phyloP scores from a whole-genome alignment of 2,329 filamentous ascomycete species.

The Alternaria sp. region DNA sequence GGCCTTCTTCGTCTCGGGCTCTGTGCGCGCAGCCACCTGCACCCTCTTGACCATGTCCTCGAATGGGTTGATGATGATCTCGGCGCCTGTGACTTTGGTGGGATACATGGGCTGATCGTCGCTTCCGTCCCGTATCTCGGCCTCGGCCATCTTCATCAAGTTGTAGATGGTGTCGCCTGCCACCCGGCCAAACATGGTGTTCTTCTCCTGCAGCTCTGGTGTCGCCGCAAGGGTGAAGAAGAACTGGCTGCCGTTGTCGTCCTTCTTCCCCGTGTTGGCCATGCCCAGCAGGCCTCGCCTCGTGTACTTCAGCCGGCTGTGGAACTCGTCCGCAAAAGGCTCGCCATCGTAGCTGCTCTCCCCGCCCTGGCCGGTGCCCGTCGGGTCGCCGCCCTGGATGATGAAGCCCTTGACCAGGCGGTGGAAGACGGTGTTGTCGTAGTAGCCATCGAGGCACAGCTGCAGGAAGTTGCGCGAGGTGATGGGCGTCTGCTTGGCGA shows the following conservation, averaged over 20 bases:
- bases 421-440: conserved; percentile 92
- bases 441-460: conserved; percentile 93
- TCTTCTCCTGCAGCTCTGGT: conserved; percentile 85
- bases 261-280: conserved; percentile 81
- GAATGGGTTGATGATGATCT: conserved; percentile 83
- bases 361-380: conserved; percentile 88
- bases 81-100: conserved; percentile 75
- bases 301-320: conserved; percentile 92
- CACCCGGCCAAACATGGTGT: conserved; percentile 91
- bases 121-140: conserved; percentile 77
- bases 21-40: conserved; percentile 62
- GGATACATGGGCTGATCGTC: conserved; percentile 87
- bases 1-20: conserved; percentile 53
- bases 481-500: conserved; percentile 91
- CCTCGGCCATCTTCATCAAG: conserved; percentile 89
- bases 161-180: conserved; percentile 97
- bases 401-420: conserved; percentile 91
- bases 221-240: conserved; percentile 89
- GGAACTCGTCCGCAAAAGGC: conserved; percentile 87
- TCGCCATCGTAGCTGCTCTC: conserved; percentile 90
- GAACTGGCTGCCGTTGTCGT: conserved; percentile 95
- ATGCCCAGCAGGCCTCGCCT: conserved; percentile 90
- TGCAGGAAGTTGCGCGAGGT: conserved; percentile 96
- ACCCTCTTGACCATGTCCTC: conserved; percentile 78
- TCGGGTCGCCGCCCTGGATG: conserved; percentile 92